These are phyloP conservation scores for Bruguiera gymnorhiza DNA, from an alignment of 345 rosid genomes.

Conservation along the genomic window DNA sequence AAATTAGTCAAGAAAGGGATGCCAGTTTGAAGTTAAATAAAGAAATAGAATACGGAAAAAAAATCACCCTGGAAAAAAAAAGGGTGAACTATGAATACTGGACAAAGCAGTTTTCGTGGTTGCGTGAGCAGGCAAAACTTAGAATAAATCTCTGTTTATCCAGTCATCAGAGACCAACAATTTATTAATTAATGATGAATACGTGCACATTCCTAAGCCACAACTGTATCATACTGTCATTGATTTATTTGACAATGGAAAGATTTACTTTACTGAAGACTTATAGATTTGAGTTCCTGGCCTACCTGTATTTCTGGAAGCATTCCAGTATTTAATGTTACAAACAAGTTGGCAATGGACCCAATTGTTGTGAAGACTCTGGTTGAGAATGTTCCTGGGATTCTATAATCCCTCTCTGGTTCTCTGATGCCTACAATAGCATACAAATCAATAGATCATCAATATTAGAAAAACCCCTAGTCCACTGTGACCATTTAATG, in stretches of 20 bases:
- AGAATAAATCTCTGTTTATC: too few species aligned
- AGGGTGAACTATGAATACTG: background rate
- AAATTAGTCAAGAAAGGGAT: background rate
- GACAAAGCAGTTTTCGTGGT: too few species aligned
- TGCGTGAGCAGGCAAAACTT: background rate
- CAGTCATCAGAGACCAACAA: too few species aligned
- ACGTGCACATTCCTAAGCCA: too few species aligned
- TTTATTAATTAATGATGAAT: too few species aligned
- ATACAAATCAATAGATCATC: slow-evolving; percentile 1
- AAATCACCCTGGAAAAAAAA: background rate
- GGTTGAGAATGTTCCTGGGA: slow-evolving; percentile 44
- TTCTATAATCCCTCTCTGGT: slow-evolving; percentile 76
- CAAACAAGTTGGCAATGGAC: slow-evolving; percentile 75
- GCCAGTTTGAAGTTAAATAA: background rate
- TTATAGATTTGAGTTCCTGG: background rate
- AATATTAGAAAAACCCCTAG: background rate
- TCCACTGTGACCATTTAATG: background rate
- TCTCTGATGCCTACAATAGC: slow-evolving; percentile 47
- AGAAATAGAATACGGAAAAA: background rate
- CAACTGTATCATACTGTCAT: too few species aligned
- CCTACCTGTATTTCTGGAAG: slow-evolving; percentile 86
- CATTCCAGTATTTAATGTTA: slow-evolving; percentile 95
- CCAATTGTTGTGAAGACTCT: slow-evolving; percentile 68
- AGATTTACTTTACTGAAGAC: background rate
- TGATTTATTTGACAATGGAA: background rate